Evolutionary conservation across 106 monocot species (phyloP), one percentile per base, ranked within the genome.

Genomic region (Allium fistulosum): DNA sequence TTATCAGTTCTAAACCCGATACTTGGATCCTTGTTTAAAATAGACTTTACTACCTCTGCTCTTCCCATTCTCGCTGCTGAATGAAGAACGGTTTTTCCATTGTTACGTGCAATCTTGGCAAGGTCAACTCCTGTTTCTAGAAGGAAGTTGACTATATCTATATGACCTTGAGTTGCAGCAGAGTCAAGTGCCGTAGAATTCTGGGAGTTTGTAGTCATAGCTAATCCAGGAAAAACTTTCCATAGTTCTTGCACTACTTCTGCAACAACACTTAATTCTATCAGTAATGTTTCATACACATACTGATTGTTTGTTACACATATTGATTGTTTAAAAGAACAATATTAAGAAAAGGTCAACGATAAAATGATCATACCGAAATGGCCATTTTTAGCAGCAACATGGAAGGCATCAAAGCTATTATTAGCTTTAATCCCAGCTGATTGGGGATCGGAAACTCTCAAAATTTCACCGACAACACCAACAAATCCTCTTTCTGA

Each of bases 181-280:
- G 91, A 85, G 59, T 95, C 83, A 51, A 95, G 56, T 17, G 94
- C 88, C 2, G 94, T 95, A 60, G 85, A 74, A 79, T 95, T 95
- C 65, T 75, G 57, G 8, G 77, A 85, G 58, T 79, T 80, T 37
- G 82, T 84, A 11, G 94, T 95, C 85, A 95, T 88, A n/a, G 94
- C 80, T 10, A 95, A 63, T 26, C 78, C 68, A 8, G 88, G 85
- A 58, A 88, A 83, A 61, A 56, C 63, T 8, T 66, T 45, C 61
- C 87, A 67, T 17, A 95, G 75, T 57, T 80, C 85, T 59, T 80
- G 87, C 67, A 88, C 61, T 9, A 94, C 83, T 55, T 73, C 94
- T 94, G 84, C 65, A 78, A 66, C 37, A 37, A 37, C 37, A 37
- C 37, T 37, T 37, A 2, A 37, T 37, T 37, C 37, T 37, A 37